Evolutionary conservation across 2,329 filamentous ascomycete species (phyloP), one percentile per base, ranked within the genome.

Genomic region (Fusarium redolens): DNA sequence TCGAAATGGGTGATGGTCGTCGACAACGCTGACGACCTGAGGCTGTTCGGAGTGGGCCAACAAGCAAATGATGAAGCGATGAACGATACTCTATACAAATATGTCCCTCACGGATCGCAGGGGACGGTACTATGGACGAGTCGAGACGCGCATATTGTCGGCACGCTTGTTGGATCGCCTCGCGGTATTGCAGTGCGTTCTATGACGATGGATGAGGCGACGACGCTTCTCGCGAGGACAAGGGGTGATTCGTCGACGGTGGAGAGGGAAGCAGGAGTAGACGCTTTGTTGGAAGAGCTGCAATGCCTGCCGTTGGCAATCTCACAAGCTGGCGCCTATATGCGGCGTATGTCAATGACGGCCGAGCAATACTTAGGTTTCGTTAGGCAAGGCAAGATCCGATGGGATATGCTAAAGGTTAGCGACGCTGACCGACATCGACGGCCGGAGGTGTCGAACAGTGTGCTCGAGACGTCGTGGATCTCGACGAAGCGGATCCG

Each of bases 21-120:
- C 1, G 66, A 70, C 7, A 72, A 70, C 14, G 66, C 66, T 2
- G 66, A 72, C 35, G 45, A 70, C 13, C n/a, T 68, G 3, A 22
- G 7, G 4, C 0, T 70, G 1, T 70, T 70, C 6, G 58, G 61
- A 35, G 52, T 64, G 0, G 55, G 38, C 3, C 35, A 10, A 51
- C 25, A 10, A 47, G 3, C 18, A 17, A 12, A 13, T 12, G 11
- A 7, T 13, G 0, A 14, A 7, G 10, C 10, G 25, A 18, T 4
- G 0, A 50, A 0, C 41, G 5, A 18, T 3, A 30, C 13, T 13
- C 3, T 65, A 0, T 3, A 1, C 13, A 12, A 28, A 8, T 61
- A n/a, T 4, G 25, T 65, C 3, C 56, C 61, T 20, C 31, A n/a
- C 4, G n/a, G 44, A 8, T 31, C 47, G 1, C 38, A 47, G 45